Conservation (phyloP, 2,329 filamentous ascomycete species). For the Penicillium hesseltinei region DNA sequence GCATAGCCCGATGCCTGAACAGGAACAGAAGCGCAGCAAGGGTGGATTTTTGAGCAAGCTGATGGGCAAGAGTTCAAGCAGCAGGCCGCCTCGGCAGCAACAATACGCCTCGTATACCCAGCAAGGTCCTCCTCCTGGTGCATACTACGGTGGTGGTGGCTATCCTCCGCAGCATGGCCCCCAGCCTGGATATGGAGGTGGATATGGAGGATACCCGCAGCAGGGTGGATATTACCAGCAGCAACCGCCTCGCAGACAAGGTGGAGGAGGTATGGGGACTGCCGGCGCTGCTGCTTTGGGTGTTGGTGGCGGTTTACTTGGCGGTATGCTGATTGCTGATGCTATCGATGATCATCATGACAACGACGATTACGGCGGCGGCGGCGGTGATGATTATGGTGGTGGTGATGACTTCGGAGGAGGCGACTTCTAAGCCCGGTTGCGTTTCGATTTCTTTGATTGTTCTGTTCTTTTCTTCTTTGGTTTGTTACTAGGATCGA, state of each 20-base stretch:
- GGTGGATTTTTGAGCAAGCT: conserved; percentile 54
- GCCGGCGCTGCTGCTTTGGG: conserved; percentile 74
- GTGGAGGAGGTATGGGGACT: conserved; percentile 60
- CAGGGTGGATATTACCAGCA: conserved; percentile 40
- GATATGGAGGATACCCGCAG: conserved; percentile 40
- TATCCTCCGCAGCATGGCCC: conserved; percentile 28
- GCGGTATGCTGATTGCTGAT: conserved; percentile 69
- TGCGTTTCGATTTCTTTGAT: background rate
- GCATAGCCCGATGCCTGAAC: conserved; percentile 31
- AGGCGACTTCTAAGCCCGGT: conserved; percentile 25
- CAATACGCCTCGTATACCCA: conserved; percentile 25
- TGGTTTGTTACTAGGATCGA: background rate
- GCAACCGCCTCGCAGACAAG: conserved; percentile 45
- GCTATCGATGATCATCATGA: conserved; percentile 49
- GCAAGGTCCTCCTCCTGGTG: conserved; percentile 28
- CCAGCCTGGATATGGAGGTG: conserved; percentile 17
- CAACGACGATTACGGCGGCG: conserved; percentile 27
- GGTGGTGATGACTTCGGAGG: conserved; percentile 32
- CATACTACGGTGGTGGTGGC: conserved; percentile 35
- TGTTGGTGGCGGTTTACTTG: conserved; percentile 75
- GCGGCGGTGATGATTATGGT: conserved; percentile 26
- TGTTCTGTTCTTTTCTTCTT: background rate
- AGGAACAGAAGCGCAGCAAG: conserved; percentile 41
- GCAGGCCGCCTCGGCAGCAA: conserved; percentile 24
- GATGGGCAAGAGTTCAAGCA: conserved; percentile 45